phyloP scores from a whole-genome alignment of 2,329 filamentous ascomycete genomes.

The Zymoseptoria tritici region DNA sequence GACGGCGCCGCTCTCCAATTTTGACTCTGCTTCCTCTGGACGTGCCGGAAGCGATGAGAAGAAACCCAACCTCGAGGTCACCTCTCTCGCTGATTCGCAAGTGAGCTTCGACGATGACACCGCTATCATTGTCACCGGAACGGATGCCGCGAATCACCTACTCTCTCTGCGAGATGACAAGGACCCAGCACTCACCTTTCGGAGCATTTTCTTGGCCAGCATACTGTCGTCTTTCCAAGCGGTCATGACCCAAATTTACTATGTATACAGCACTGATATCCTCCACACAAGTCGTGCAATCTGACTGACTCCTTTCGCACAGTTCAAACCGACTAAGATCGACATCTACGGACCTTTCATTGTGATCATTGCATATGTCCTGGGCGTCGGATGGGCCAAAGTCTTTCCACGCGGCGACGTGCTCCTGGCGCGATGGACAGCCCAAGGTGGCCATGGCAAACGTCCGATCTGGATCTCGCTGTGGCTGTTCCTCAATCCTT shows the following conservation, averaged over 20 bases:
- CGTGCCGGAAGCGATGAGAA: not conserved
- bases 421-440: constrained; percentile 43
- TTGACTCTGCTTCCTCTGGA: not conserved
- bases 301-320: not conserved
- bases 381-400: constrained; percentile 43
- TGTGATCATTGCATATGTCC: constrained; percentile 50
- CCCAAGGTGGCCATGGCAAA: constrained; percentile 34
- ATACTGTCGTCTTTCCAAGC: constrained; percentile 47
- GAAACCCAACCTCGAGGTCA: not conserved
- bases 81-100: not conserved
- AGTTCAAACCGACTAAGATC: constrained; percentile 48
- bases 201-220: constrained; percentile 46
- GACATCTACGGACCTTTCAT: constrained; percentile 49
- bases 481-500: constrained; percentile 43
- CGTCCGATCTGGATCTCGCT: constrained; percentile 36
- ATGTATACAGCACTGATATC: constrained; percentile 28
- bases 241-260: constrained; percentile 50
- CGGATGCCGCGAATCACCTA: constrained; percentile 44
- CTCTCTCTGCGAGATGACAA: constrained; percentile 48
- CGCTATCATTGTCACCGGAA: constrained; percentile 45
- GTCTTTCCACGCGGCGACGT: constrained; percentile 47
- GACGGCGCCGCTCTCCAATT: not conserved
- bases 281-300: not conserved
- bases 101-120: constrained; percentile 25
- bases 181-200: constrained; percentile 48